phyloP scores from a whole-genome alignment of 1,139 yeast species.

The Debaryomycetaceae sp. region DNA sequence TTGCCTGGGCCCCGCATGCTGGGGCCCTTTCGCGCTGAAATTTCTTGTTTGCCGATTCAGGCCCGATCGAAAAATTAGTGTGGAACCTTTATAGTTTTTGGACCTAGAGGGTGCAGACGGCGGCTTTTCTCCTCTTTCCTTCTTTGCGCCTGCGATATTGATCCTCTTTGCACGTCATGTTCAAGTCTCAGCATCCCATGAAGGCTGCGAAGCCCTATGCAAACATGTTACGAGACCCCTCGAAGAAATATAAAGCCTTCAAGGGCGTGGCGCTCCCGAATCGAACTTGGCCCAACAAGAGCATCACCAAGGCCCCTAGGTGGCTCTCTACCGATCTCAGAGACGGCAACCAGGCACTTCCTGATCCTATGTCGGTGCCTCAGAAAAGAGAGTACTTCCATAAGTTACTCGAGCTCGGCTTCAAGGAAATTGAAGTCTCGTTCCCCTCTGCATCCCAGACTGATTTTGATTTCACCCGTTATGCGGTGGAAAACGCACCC shows the following conservation, averaged over 20 bases:
- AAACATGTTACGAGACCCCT: slow-evolving; percentile 40
- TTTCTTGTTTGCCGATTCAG: no score
- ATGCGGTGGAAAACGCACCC: slow-evolving; percentile 45
- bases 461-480: slow-evolving; percentile 46
- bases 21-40: no score
- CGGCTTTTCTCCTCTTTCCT: not conserved
- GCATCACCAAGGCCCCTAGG: slow-evolving; percentile 40
- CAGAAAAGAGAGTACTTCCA: slow-evolving; percentile 45
- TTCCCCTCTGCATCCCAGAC: slow-evolving; percentile 49
- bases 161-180: slow-evolving; percentile 4
- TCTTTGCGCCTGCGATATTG: not conserved
- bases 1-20: no score
- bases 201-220: slow-evolving; percentile 13
- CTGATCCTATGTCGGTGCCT: slow-evolving; percentile 46
- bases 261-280: slow-evolving; percentile 34
- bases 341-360: slow-evolving; percentile 48
- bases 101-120: no score
- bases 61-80: no score
- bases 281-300: slow-evolving; percentile 41
- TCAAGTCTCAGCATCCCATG: slow-evolving; percentile 7
- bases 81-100: no score
- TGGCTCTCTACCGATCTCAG: slow-evolving; percentile 49
- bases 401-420: slow-evolving; percentile 42
- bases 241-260: slow-evolving; percentile 35
- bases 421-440: slow-evolving; percentile 47